Conservation (phyloP, 176 grass and related monocot species). For the Musa troglodytarum region DNA sequence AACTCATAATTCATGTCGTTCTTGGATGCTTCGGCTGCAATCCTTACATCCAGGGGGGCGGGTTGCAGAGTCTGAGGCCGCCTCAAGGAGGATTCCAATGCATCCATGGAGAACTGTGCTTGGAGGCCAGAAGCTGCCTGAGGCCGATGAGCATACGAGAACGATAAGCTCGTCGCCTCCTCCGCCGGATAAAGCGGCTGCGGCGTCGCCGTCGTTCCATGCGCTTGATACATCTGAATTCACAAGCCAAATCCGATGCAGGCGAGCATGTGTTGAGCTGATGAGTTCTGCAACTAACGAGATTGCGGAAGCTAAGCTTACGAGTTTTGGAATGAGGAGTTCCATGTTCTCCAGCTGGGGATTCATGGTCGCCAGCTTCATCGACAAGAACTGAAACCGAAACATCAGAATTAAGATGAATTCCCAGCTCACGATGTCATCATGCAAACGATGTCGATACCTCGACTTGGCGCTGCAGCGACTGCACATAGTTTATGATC, state of each 20-base stretch:
- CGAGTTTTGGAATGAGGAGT: conserved; percentile 2
- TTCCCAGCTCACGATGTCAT: neutral
- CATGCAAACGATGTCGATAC: conserved; percentile 7
- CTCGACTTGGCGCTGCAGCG: conserved; percentile 71
- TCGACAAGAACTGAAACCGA: conserved; percentile 45
- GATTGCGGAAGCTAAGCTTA: conserved; percentile 22
- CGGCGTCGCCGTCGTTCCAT: neutral
- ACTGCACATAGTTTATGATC: conserved; percentile 77
- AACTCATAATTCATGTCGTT: neutral
- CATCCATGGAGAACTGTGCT: neutral
- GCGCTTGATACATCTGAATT: conserved; percentile 22
- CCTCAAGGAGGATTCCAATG: neutral
- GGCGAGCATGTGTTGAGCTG: neutral
- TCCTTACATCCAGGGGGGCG: conserved; percentile 13
- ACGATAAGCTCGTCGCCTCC: neutral
- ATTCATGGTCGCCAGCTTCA: conserved; percentile 54
- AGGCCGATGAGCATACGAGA: conserved; percentile 17
- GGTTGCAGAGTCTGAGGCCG: conserved; percentile 8
- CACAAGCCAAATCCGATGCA: neutral
- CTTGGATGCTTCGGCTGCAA: neutral
- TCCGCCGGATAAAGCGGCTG: neutral
- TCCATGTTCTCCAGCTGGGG: conserved; percentile 24
- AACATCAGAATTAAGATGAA: neutral
- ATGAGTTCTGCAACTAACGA: neutral
- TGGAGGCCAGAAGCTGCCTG: conserved; percentile 13